Conservation (phyloP, 768 basidiomycete genomes). For the Lactarius vividus region DNA sequence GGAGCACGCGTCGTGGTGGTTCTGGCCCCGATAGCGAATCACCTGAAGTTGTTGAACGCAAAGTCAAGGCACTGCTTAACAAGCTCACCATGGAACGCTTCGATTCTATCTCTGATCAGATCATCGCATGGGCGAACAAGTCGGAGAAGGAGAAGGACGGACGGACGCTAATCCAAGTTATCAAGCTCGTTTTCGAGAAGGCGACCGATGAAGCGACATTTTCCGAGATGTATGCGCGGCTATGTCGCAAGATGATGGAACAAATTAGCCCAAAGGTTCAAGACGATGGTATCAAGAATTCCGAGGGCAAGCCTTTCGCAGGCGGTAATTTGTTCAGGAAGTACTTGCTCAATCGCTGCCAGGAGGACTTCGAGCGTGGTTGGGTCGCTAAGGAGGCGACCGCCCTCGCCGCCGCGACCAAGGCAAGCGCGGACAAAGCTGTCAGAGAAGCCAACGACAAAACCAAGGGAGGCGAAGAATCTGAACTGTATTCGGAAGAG, state of each 20-base stretch:
- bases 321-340: slow-evolving; percentile 96
- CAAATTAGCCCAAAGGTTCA: slow-evolving; percentile 83
- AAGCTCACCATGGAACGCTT: slow-evolving; percentile 97
- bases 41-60: slow-evolving; percentile 86
- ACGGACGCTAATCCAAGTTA: slow-evolving; percentile 92
- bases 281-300: slow-evolving; percentile 80
- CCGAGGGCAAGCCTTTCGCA: slow-evolving; percentile 83
- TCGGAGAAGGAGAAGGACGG: slow-evolving; percentile 91
- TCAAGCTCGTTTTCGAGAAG: slow-evolving; percentile 94
- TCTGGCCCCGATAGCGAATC: slow-evolving; percentile 55
- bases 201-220: slow-evolving; percentile 94
- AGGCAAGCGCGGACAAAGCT: slow-evolving; percentile 83
- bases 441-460: slow-evolving; percentile 45
- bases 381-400: slow-evolving; percentile 89
- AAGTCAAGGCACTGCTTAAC: slow-evolving; percentile 89
- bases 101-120: slow-evolving; percentile 93
- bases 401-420: slow-evolving; percentile 80
- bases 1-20: slow-evolving; percentile 44
- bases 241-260: slow-evolving; percentile 96
- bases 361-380: slow-evolving; percentile 96
- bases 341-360: slow-evolving; percentile 94
- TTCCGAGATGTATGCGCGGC: slow-evolving; percentile 96
- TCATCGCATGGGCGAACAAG: slow-evolving; percentile 93
- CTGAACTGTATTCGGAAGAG: slow-evolving; percentile 88
- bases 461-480: slow-evolving; percentile 44